These are phyloP conservation scores for Paramecium octaurelia DNA, from an alignment of 73 alveolate genomes.

Conservation along the genomic window DNA sequence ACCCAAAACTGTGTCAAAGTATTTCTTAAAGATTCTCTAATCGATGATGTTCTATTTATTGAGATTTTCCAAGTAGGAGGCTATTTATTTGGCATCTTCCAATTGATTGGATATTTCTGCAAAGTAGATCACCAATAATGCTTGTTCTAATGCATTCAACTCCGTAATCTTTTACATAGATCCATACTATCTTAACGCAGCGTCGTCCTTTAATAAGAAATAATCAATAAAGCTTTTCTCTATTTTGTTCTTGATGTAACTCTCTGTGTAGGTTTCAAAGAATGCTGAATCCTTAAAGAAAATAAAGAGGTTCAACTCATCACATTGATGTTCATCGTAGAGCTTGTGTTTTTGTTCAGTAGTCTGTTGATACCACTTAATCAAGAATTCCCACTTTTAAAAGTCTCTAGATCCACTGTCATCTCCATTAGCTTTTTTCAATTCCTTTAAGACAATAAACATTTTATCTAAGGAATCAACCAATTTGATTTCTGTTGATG, in stretches of 20 bases:
- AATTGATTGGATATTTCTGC: slow-evolving; percentile 24
- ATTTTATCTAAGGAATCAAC: slow-evolving; percentile 46
- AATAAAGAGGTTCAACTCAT: slow-evolving; percentile 80
- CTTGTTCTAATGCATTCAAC: slow-evolving; percentile 69
- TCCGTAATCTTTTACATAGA: slow-evolving; percentile 7
- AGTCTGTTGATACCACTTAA: slow-evolving; percentile 62
- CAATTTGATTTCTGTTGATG: slow-evolving; percentile 46
- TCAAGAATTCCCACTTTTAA: slow-evolving; percentile 60
- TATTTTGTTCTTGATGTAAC: slow-evolving; percentile 71
- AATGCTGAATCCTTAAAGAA: slow-evolving; percentile 72
- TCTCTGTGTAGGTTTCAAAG: slow-evolving; percentile 70
- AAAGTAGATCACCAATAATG: slow-evolving; percentile 57
- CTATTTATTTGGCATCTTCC: slow-evolving; percentile 66
- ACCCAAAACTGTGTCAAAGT: slow-evolving; percentile 68
- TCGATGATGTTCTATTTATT: slow-evolving; percentile 1
- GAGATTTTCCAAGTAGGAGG: slow-evolving; percentile 36
- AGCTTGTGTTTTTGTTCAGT: slow-evolving; percentile 73
- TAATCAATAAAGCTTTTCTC: slow-evolving; percentile 74
- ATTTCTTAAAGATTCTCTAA: slow-evolving; percentile 39
- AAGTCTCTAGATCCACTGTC: slow-evolving; percentile 14
- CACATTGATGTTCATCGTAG: slow-evolving; percentile 66
- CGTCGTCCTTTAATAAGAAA: slow-evolving; percentile 49
- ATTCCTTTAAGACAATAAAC: slow-evolving; percentile 43
- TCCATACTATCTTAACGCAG: slow-evolving; percentile 41
- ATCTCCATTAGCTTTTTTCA: slow-evolving; percentile 42